A percentile compares a stretch with the other conserved stretches of the same genome.
Evolutionary conservation across 495 filamentous ascomycete genomes (phyloP).

Genomic region (Eremomyces bilateralis): DNA sequence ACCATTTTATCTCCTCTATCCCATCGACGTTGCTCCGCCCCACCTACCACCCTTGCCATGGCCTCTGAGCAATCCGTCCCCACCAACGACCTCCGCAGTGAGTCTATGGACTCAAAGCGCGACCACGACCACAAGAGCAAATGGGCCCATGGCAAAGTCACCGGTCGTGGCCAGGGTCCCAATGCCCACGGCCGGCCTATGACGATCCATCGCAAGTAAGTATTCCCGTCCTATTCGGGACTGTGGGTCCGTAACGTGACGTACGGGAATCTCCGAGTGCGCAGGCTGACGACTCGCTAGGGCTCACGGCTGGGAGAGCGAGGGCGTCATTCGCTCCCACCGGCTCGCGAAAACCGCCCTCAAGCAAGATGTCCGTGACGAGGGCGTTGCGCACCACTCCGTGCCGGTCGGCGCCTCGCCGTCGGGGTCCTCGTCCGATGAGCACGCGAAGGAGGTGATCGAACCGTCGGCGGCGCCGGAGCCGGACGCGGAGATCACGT

Average conservation of each 20-base stretch:
- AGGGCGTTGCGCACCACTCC: neutral
- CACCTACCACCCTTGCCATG: neutral
- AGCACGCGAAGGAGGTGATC: slow-evolving; percentile 17
- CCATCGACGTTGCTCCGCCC: neutral
- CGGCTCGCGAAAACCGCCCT: too few species aligned
- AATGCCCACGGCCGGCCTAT: slow-evolving; percentile 14
- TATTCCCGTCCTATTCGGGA: too few species aligned
- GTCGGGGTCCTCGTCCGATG: slow-evolving; percentile 13
- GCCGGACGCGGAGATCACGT: slow-evolving; percentile 21
- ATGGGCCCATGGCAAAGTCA: slow-evolving; percentile 26
- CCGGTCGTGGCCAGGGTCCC: neutral
- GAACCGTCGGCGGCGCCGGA: slow-evolving; percentile 22
- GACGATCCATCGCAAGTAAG: slow-evolving; percentile 4
- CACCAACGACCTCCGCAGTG: slow-evolving; percentile 21
- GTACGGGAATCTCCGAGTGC: too few species aligned
- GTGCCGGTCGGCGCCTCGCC: neutral
- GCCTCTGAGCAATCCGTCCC: neutral
- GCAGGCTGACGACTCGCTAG: too few species aligned
- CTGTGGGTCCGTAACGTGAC: too few species aligned
- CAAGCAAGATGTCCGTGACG: neutral
- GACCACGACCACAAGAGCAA: slow-evolving; percentile 31
- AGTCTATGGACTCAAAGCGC: slow-evolving; percentile 19
- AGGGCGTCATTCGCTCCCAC: too few species aligned
- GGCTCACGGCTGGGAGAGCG: too few species aligned
- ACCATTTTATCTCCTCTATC: neutral